Percentiles rank a stretch among this genome's conserved stretches.
Evolutionary conservation across 106 monocot genomes (phyloP).

Genomic region (Allium fistulosum): DNA sequence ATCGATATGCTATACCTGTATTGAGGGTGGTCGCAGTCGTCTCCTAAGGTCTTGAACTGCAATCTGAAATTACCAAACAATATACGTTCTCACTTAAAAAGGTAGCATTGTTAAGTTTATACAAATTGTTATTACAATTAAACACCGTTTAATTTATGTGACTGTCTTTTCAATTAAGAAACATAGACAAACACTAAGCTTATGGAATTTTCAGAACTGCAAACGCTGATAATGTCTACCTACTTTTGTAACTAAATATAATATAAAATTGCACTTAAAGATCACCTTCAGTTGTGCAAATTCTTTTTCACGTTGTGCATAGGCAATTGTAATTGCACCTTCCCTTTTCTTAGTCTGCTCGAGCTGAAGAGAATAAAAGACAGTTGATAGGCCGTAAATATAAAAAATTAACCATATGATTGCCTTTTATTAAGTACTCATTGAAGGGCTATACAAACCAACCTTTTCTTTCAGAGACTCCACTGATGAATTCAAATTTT

Average conservation of each 20-base stretch:
- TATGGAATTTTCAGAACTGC: too few species aligned
- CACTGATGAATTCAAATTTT: conserved; percentile 82
- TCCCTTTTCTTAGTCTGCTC: conserved; percentile 98
- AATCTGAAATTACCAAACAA: conserved; percentile 38
- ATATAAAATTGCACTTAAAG: too few species aligned
- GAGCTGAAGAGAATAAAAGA: conserved; percentile 41
- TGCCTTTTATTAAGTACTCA: neutral
- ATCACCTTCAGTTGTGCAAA: conserved; percentile 91
- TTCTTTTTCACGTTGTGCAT: conserved; percentile 94
- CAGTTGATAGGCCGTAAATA: neutral
- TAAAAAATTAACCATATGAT: neutral
- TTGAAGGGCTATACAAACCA: neutral
- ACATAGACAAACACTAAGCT: too few species aligned
- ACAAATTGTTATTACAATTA: too few species aligned
- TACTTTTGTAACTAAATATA: too few species aligned
- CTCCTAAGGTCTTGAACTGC: conserved; percentile 88
- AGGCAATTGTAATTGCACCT: conserved; percentile 88
- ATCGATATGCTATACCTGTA: conserved; percentile 46
- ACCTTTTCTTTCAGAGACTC: conserved; percentile 95
- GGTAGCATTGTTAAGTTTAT: too few species aligned
- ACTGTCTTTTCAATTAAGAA: too few species aligned
- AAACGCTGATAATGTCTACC: too few species aligned
- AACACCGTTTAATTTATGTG: too few species aligned
- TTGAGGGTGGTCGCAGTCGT: conserved; percentile 76
- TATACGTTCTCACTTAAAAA: too few species aligned